Percentiles rank a stretch among this genome's conserved stretches.
phyloP scores from a whole-genome alignment of 805 yeast species.

The Saccharomycopsis amapae region DNA sequence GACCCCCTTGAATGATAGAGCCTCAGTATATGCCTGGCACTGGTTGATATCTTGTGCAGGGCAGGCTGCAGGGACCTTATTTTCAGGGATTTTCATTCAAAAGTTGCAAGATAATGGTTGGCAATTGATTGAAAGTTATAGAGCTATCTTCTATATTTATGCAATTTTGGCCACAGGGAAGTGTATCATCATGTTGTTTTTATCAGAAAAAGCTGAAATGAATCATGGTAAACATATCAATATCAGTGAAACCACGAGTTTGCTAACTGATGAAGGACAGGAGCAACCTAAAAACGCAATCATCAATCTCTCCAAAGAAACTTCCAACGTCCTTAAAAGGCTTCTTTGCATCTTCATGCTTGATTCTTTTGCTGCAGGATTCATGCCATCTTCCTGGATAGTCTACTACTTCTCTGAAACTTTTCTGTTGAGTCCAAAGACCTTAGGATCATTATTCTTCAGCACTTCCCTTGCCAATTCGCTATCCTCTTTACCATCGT shows the following conservation, averaged over 20 bases:
- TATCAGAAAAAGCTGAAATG: conserved; percentile 49
- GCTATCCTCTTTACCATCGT: conserved; percentile 69
- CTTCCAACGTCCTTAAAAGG: conserved; percentile 38
- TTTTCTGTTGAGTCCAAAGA: conserved; percentile 47
- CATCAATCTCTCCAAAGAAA: conserved; percentile 31
- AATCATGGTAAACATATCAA: conserved; percentile 25
- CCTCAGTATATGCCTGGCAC: conserved; percentile 71
- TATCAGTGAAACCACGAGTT: conserved; percentile 23
- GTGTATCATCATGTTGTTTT: conserved; percentile 40
- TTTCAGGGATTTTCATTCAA: conserved; percentile 55
- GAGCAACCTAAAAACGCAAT: conserved; percentile 2
- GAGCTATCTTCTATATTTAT: conserved; percentile 50
- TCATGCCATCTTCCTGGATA: conserved; percentile 85
- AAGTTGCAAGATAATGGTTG: conserved; percentile 30
- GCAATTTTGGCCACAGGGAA: conserved; percentile 48
- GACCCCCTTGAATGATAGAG: conserved; percentile 55
- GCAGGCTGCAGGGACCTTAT: conserved; percentile 62
- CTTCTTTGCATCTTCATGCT: conserved; percentile 62
- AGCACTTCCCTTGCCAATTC: conserved; percentile 55
- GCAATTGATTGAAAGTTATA: conserved; percentile 39
- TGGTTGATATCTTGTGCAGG: conserved; percentile 65
- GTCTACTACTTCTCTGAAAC: conserved; percentile 66
- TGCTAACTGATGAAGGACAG: conserved; percentile 22
- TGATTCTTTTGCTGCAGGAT: conserved; percentile 84
- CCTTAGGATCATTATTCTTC: conserved; percentile 64